These are phyloP conservation scores for Phytophthora pinifolia DNA, from an alignment of 352 stramenopile species.

Conservation along the genomic window DNA sequence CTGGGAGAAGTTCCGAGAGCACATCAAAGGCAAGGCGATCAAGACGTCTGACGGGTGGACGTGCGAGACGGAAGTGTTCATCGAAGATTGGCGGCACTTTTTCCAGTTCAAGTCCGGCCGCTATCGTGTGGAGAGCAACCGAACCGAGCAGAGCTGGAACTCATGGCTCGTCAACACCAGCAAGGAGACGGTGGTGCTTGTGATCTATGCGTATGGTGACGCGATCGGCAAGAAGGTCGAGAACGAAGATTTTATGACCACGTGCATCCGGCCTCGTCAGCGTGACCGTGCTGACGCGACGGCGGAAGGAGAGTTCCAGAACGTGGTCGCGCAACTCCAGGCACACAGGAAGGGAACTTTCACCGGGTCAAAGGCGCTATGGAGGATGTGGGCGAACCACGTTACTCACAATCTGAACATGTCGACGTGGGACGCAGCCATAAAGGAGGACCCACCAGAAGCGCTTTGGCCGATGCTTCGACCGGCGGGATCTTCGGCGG, in stretches of 20 bases:
- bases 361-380: too few relatives aligned
- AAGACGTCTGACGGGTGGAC: too few relatives aligned
- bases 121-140: constrained; percentile 6
- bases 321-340: constrained; percentile 1
- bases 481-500: too few relatives aligned
- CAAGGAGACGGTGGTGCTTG: constrained; percentile 4
- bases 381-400: too few relatives aligned
- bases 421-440: too few relatives aligned
- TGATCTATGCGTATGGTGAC: constrained; percentile 14
- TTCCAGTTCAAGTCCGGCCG: constrained; percentile 11
- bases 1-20: too few relatives aligned
- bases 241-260: constrained; percentile 10
- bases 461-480: too few relatives aligned
- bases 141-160: constrained; percentile 8
- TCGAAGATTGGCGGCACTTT: not conserved
- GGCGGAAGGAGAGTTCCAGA: too few relatives aligned
- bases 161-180: constrained; percentile 1
- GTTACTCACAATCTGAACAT: constrained; percentile 1
- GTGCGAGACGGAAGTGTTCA: too few relatives aligned
- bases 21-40: too few relatives aligned
- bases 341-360: too few relatives aligned
- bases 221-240: constrained; percentile 9
- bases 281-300: constrained; percentile 7
- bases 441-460: too few relatives aligned
- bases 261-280: constrained; percentile 9